Evolutionary conservation across 2,329 filamentous ascomycete species (phyloP).

Genomic region (Aspergillus candidus): DNA sequence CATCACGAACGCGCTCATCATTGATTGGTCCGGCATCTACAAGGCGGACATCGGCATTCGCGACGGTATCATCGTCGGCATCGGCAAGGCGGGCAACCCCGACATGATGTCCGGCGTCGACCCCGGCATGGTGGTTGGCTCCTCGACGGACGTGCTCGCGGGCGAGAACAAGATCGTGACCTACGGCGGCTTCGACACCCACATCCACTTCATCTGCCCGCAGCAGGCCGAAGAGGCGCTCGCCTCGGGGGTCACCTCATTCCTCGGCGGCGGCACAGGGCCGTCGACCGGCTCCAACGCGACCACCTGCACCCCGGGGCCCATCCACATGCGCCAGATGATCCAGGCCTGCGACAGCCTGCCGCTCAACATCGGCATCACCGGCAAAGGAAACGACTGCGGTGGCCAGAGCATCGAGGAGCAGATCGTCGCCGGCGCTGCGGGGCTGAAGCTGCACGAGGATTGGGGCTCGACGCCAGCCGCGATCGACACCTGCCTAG

Average conservation of each 20-base stretch:
- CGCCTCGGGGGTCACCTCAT: conserved; percentile 79
- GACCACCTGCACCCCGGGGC: conserved; percentile 87
- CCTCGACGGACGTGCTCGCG: conserved; percentile 85
- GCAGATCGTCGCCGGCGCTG: conserved; percentile 75
- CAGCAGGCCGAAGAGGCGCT: conserved; percentile 82
- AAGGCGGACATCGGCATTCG: conserved; percentile 97
- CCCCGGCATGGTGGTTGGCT: conserved; percentile 71
- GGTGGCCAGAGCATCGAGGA: conserved; percentile 65
- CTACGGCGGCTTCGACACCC: conserved; percentile 80
- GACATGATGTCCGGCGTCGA: conserved; percentile 90
- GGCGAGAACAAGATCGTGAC: conserved; percentile 88
- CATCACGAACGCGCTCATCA: conserved; percentile 79
- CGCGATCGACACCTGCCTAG: conserved; percentile 80
- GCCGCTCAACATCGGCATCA: conserved; percentile 84
- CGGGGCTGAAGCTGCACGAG: conserved; percentile 89
- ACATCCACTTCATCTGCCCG: conserved; percentile 93
- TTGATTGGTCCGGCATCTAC: conserved; percentile 89
- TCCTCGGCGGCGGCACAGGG: conserved; percentile 85
- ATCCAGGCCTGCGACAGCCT: conserved; percentile 76
- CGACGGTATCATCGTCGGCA: conserved; percentile 74
- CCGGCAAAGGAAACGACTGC: conserved; percentile 88
- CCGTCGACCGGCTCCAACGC: conserved; percentile 89
- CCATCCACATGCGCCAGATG: conserved; percentile 79
- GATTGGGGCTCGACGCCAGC: conserved; percentile 92
- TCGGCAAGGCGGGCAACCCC: conserved; percentile 95